phyloP scores from a whole-genome alignment of 139 green algal species.

The Tetraselmis chui region DNA sequence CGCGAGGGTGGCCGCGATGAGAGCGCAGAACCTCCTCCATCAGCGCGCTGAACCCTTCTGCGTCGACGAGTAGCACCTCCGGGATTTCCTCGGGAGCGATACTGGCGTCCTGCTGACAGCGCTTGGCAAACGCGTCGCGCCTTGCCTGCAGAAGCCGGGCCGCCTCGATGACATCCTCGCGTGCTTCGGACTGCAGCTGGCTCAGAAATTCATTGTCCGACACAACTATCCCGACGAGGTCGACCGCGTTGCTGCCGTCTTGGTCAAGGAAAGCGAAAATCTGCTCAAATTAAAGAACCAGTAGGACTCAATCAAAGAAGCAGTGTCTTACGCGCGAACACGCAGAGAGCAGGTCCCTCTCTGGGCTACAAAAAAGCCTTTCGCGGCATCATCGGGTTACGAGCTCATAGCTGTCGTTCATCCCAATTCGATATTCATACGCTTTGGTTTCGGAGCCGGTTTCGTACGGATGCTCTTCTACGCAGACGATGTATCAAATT shows the following conservation, averaged over 20 bases:
- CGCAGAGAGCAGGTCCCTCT: too few relatives aligned
- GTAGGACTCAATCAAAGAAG: too few relatives aligned
- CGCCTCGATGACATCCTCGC: neutral
- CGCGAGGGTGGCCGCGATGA: neutral
- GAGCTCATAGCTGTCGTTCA: too few relatives aligned
- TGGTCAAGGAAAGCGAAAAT: neutral
- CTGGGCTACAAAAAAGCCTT: too few relatives aligned
- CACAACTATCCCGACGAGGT: neutral
- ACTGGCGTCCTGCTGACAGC: neutral
- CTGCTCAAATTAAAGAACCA: too few relatives aligned
- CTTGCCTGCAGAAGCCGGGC: neutral
- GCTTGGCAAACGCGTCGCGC: neutral
- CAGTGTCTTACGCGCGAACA: too few relatives aligned
- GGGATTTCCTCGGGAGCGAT: neutral
- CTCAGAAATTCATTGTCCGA: neutral
- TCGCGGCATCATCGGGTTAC: too few relatives aligned
- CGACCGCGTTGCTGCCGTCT: neutral
- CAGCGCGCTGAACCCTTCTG: neutral
- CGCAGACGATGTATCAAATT: too few relatives aligned
- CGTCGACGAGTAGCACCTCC: neutral
- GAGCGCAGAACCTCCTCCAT: neutral
- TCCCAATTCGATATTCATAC: too few relatives aligned
- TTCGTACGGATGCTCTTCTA: too few relatives aligned
- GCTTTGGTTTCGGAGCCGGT: too few relatives aligned
- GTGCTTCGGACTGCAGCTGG: neutral